phyloP scores from a whole-genome alignment of 2,329 filamentous ascomycete genomes.

The Chrysoporthe austroafricana region DNA sequence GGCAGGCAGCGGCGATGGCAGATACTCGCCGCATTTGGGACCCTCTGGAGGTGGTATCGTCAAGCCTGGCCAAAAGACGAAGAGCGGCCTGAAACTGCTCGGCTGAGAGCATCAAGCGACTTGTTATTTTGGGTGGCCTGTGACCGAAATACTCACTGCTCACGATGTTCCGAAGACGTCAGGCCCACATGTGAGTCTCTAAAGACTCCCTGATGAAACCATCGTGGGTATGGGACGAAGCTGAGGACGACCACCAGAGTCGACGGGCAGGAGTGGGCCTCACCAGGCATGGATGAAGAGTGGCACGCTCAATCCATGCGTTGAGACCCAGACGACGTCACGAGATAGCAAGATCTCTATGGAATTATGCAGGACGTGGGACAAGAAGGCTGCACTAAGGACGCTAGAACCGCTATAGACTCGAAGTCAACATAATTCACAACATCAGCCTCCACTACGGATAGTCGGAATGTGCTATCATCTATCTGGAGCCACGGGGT shows the following conservation, averaged over 20 bases:
- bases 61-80: slow-evolving; percentile 69
- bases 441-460: background rate
- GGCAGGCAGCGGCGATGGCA: slow-evolving; percentile 36
- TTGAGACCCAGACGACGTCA: background rate
- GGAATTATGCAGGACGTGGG: background rate
- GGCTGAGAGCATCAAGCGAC: slow-evolving; percentile 46
- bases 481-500: background rate
- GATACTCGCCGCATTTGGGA: slow-evolving; percentile 56
- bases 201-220: background rate
- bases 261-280: background rate
- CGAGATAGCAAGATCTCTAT: background rate
- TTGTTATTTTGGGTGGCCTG: background rate
- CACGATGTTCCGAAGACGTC: background rate
- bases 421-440: background rate
- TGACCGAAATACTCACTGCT: background rate
- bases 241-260: background rate
- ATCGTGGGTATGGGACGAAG: background rate
- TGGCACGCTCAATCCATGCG: background rate
- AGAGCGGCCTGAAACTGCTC: slow-evolving; percentile 64
- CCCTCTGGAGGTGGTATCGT: slow-evolving; percentile 56
- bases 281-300: background rate
- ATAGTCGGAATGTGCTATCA: background rate
- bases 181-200: background rate
- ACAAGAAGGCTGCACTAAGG: background rate
- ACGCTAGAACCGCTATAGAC: background rate